Percentiles rank a stretch among this genome's conserved stretches.
Evolutionary conservation across 805 yeast species (phyloP).

Genomic region (Starmerella apis): DNA sequence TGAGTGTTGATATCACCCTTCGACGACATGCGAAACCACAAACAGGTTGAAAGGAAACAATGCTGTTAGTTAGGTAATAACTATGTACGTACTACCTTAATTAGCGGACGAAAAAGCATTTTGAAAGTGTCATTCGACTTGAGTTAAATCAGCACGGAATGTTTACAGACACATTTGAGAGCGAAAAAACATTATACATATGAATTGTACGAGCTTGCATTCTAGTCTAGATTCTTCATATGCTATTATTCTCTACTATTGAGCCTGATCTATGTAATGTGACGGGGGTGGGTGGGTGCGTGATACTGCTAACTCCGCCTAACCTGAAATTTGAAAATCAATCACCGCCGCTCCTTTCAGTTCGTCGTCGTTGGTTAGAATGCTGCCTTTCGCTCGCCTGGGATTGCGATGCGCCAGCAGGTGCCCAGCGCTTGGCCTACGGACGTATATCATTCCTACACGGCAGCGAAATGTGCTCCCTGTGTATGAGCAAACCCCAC

Average conservation of each 20-base stretch:
- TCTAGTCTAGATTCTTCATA: background rate
- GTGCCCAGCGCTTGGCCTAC: constrained; percentile 3
- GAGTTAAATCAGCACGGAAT: too few species aligned
- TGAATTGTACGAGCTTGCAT: background rate
- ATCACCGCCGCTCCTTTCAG: background rate
- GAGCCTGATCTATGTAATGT: too few species aligned
- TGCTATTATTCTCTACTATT: too few species aligned
- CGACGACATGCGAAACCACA: constrained; percentile 21
- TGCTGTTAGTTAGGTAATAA: background rate
- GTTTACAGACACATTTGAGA: too few species aligned
- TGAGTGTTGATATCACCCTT: constrained; percentile 30
- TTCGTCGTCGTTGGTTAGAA: background rate
- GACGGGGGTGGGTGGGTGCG: too few species aligned
- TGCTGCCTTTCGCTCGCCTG: constrained; percentile 3
- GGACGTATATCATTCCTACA: constrained; percentile 36
- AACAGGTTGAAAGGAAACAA: background rate
- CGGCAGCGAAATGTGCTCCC: constrained; percentile 30
- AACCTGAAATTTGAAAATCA: background rate
- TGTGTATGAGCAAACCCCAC: constrained; percentile 31
- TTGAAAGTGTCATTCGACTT: too few species aligned
- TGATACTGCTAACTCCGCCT: background rate
- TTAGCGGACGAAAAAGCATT: too few species aligned
- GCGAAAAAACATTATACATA: too few species aligned
- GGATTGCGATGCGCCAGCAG: background rate
- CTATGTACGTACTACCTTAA: too few species aligned